Conservation (phyloP, 345 rosid species). For the Salix caprea region DNA sequence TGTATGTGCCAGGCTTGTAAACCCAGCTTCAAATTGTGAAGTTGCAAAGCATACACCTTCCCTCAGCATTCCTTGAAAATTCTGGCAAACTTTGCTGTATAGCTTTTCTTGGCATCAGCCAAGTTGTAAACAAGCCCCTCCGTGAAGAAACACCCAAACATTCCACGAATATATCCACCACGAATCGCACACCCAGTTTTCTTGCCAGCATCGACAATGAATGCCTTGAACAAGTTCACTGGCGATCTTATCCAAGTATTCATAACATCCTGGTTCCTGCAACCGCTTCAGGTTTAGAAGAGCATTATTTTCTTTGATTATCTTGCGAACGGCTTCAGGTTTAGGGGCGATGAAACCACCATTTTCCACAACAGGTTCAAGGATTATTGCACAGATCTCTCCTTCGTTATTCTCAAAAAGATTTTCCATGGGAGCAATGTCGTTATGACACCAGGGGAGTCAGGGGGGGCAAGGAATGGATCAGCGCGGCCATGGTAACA, state of each 20-base stretch:
- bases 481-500: conserved; percentile 98
- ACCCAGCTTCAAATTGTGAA: conserved; percentile 96
- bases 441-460: conserved; percentile 78
- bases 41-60: conserved; percentile 98
- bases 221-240: conserved; percentile 65
- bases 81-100: conserved; percentile 66
- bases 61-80: conserved; percentile 75
- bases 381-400: conserved; percentile 69
- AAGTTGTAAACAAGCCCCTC: conserved; percentile 84
- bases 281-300: conserved; percentile 73
- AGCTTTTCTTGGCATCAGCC: conserved; percentile 78
- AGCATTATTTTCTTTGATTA: conserved; percentile 58
- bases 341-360: conserved; percentile 77
- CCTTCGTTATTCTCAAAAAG: conserved; percentile 63
- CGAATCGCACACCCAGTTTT: conserved; percentile 80
- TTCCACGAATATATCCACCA: conserved; percentile 74
- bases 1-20: conserved; percentile 88
- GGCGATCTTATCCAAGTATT: conserved; percentile 67
- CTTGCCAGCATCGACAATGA: conserved; percentile 68
- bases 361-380: conserved; percentile 92
- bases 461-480: conserved; percentile 84
- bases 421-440: conserved; percentile 53
- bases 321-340: conserved; percentile 45
- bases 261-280: conserved; percentile 69
- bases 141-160: conserved; percentile 96